Percentiles rank a stretch among this genome's conserved stretches.
These are phyloP conservation scores for Gnomoniopsis sp. DNA, from an alignment of 2,329 filamentous ascomycete species.

Conservation along the genomic window DNA sequence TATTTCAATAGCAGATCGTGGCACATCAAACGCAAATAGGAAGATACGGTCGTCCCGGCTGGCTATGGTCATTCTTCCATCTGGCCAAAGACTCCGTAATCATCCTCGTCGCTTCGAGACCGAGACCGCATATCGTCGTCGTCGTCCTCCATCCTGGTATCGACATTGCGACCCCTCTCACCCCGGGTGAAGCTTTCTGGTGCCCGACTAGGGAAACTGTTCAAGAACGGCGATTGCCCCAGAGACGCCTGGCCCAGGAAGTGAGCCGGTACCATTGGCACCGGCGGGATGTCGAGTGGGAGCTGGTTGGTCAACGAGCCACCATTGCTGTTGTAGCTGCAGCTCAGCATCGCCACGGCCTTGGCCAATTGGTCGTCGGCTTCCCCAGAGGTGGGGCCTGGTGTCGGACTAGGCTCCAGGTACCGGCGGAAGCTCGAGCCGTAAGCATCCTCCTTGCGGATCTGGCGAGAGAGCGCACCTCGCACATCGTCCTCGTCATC, in stretches of 20 bases:
- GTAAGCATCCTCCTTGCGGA: conserved; percentile 65
- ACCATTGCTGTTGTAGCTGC: conserved; percentile 77
- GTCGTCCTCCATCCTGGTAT: conserved; percentile 68
- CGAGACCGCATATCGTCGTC: conserved; percentile 60
- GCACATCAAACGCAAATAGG: conserved; percentile 17
- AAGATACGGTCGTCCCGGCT: conserved; percentile 4
- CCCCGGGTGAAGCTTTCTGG: conserved; percentile 65
- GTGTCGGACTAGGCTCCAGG: conserved; percentile 72
- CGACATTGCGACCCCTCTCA: conserved; percentile 45
- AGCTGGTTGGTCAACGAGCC: conserved; percentile 63
- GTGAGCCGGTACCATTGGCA: conserved; percentile 79
- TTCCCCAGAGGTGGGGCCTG: conserved; percentile 74
- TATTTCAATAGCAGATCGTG: conserved; percentile 14
- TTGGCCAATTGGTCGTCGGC: conserved; percentile 81
- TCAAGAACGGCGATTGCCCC: conserved; percentile 59
- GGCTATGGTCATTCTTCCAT: conserved; percentile 96
- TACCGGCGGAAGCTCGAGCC: conserved; percentile 64
- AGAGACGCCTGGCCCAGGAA: conserved; percentile 65
- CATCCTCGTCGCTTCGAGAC: conserved; percentile 78
- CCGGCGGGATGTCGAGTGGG: conserved; percentile 74
- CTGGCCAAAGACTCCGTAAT: conserved; percentile 90
- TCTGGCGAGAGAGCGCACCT: conserved; percentile 68
- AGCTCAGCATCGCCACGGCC: conserved; percentile 84
- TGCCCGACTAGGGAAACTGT: conserved; percentile 58
- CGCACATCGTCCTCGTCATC: conserved; percentile 58